A percentile compares a stretch with the other conserved stretches of the same genome.
Evolutionary conservation across 108 stramenopile genomes (phyloP).

Genomic region (Fistulifera solaris): DNA sequence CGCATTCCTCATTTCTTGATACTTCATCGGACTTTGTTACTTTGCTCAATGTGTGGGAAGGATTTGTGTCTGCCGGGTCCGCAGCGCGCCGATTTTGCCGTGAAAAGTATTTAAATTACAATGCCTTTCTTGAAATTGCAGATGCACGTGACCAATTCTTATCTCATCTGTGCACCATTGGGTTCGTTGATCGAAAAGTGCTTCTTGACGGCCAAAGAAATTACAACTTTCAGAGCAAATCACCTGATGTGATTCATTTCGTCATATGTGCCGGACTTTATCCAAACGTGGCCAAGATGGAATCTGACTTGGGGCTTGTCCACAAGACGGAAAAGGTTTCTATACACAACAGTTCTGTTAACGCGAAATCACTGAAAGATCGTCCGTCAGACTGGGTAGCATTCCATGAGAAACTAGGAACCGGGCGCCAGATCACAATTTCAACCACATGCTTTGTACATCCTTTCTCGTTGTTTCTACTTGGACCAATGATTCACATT

Average conservation of each 20-base stretch:
- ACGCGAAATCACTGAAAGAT: slow-evolving; percentile 16
- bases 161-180: slow-evolving; percentile 64
- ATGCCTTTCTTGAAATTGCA: slow-evolving; percentile 64
- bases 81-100: slow-evolving; percentile 47
- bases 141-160: slow-evolving; percentile 71
- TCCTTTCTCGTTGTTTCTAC: slow-evolving; percentile 51
- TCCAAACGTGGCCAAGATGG: slow-evolving; percentile 75
- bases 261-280: slow-evolving; percentile 91
- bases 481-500: slow-evolving; percentile 24
- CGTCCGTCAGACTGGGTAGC: slow-evolving; percentile 33
- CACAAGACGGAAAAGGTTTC: slow-evolving; percentile 40
- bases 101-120: slow-evolving; percentile 61
- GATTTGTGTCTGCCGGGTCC: slow-evolving; percentile 26
- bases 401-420: slow-evolving; percentile 76
- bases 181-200: slow-evolving; percentile 43
- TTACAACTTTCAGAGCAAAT: neutral
- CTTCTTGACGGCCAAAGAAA: neutral
- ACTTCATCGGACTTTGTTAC: slow-evolving; percentile 83
- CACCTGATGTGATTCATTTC: slow-evolving; percentile 51
- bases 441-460: slow-evolving; percentile 56
- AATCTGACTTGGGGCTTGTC: slow-evolving; percentile 25
- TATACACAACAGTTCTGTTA: slow-evolving; percentile 57
- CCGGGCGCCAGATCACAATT: slow-evolving; percentile 36
- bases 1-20: slow-evolving; percentile 48
- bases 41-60: slow-evolving; percentile 78